Evolutionary conservation across 768 basidiomycete genomes (phyloP), one percentile per base, ranked within the genome.

Genomic region (Amanita inopinata): DNA sequence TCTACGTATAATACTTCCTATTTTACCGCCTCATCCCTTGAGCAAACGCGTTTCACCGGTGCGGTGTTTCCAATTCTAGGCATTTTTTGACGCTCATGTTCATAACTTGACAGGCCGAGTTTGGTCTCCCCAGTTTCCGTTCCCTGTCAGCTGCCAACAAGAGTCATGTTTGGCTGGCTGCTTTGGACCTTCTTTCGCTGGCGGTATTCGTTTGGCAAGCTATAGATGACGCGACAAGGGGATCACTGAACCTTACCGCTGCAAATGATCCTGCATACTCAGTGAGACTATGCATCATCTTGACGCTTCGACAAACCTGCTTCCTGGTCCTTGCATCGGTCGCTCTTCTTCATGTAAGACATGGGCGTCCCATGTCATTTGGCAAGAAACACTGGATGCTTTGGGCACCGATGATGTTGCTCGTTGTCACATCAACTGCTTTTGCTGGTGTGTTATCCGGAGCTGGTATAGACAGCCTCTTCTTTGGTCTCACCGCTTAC

Each of bases 11-110:
- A 56, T 85, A 54, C 67, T 84, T 56, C 81, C 84, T 46, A 78
- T 85, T 57, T 58, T 87, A 44, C 83, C 83, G 19, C 81, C 82
- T 39, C 72, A 76, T 51, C 78, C 80, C 19, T 65, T 84, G 57
- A 83, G 80, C 60, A 74, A 74, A 65, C 78, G 79, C 53, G 80
- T 83, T 55, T 70, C 77, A 57, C 82, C 83, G 40, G 83, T 85
- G 53, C 47, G 78, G 67, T 31, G 12, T 24, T 33, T 33, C 18
- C 39, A 27, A 17, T 15, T 40, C 7, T 15, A 3, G 18, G 19
- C 6, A 19, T n/a, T 33, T 6, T 6, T 39, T 14, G 25, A 33
- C 9, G 20, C 7, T 37, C 27, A 28, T 35, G 14, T 49, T 44
- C 8, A 39, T 46, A 46, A 24, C 44, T 33, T 45, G 38, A 47